Evolutionary conservation across 1,139 yeast species (phyloP).

Genomic region (Saccharomyces hybrid): DNA sequence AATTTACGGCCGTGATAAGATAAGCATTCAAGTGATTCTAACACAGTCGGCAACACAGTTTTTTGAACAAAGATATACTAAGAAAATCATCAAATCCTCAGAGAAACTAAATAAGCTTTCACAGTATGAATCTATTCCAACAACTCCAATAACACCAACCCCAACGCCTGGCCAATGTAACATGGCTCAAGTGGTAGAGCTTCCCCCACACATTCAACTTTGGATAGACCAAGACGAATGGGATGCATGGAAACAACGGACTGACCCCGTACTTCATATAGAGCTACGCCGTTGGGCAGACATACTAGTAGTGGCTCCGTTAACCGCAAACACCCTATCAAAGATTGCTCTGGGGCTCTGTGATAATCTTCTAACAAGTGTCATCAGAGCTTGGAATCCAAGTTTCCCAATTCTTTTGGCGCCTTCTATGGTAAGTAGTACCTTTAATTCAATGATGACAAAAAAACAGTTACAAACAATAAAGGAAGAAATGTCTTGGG

Average conservation of each 20-base stretch:
- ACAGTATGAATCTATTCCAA: not conserved
- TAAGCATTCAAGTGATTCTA: conserved; percentile 69
- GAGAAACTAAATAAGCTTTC: conserved; percentile 1
- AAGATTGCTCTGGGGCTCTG: conserved; percentile 86
- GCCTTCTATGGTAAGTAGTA: conserved; percentile 95
- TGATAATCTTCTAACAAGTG: conserved; percentile 77
- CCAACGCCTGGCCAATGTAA: conserved; percentile 1
- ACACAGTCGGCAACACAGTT: conserved; percentile 80
- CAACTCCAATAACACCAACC: conserved; percentile 4
- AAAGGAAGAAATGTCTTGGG: conserved; percentile 54
- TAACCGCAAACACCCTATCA: conserved; percentile 88
- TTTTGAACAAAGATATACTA: conserved; percentile 39
- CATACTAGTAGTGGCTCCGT: conserved; percentile 80
- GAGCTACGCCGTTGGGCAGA: conserved; percentile 95
- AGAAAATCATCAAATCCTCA: conserved; percentile 8
- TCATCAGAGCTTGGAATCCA: conserved; percentile 88
- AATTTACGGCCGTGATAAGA: conserved; percentile 59
- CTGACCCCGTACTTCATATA: conserved; percentile 87
- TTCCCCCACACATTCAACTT: conserved; percentile 56
- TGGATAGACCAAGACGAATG: conserved; percentile 93
- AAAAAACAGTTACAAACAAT: conserved; percentile 65
- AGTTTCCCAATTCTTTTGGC: conserved; percentile 78
- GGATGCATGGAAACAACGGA: conserved; percentile 75
- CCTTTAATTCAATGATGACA: conserved; percentile 92
- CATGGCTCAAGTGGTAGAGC: conserved; percentile 32